Conservation (phyloP, 2,329 filamentous ascomycete species). For the Verticillium zaregamsianum region DNA sequence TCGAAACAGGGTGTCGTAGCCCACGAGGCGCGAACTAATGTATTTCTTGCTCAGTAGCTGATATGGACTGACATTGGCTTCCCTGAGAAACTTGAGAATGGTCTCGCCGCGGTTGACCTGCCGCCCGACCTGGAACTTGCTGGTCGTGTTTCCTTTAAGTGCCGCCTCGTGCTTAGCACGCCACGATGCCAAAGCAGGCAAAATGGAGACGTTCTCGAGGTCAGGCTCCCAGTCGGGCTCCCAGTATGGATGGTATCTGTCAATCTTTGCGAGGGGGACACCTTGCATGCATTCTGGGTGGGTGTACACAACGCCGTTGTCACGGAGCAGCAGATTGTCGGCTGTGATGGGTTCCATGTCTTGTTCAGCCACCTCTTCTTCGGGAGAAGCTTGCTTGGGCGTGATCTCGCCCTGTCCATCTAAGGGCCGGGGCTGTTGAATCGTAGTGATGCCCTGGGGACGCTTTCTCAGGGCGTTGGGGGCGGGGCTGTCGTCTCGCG, state of each 20-base stretch:
- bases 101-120: slow-evolving; percentile 52
- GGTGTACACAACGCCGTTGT: slow-evolving; percentile 46
- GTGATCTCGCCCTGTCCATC: background rate
- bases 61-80: slow-evolving; percentile 50
- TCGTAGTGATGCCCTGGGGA: slow-evolving; percentile 3
- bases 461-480: background rate
- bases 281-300: slow-evolving; percentile 48
- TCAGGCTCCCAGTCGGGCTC: slow-evolving; percentile 46
- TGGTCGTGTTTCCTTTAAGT: slow-evolving; percentile 20
- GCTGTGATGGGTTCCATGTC: slow-evolving; percentile 29
- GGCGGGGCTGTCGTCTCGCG: background rate
- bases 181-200: slow-evolving; percentile 25
- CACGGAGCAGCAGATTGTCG: slow-evolving; percentile 37
- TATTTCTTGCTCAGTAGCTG: slow-evolving; percentile 51
- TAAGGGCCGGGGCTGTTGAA: background rate
- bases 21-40: slow-evolving; percentile 38
- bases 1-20: slow-evolving; percentile 55
- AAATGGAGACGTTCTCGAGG: slow-evolving; percentile 25
- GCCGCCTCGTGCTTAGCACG: slow-evolving; percentile 39
- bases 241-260: slow-evolving; percentile 49
- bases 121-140: slow-evolving; percentile 49
- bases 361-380: slow-evolving; percentile 2
- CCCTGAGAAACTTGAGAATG: slow-evolving; percentile 47
- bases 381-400: background rate
- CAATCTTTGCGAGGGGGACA: slow-evolving; percentile 49